Evolutionary conservation across 306 rosid species (phyloP).

Genomic region (Elaeagnus macrophylla): DNA sequence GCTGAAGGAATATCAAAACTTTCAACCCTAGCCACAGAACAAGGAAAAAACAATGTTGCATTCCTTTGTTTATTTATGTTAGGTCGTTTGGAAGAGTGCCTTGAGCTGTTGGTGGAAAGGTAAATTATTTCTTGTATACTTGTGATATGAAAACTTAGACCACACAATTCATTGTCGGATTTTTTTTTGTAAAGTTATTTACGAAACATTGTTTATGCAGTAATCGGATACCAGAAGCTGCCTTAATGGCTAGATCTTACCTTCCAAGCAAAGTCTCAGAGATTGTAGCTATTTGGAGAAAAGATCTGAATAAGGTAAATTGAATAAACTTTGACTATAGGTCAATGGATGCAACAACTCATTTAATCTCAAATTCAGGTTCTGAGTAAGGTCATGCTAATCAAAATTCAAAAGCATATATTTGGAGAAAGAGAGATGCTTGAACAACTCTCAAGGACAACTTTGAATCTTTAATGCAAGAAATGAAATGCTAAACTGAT

Average conservation of each 20-base stretch:
- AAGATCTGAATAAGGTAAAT: slow-evolving; percentile 80
- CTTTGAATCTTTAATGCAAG: no score
- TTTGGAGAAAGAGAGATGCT: no score
- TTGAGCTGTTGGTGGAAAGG: slow-evolving; percentile 91
- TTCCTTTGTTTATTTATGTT: slow-evolving; percentile 88
- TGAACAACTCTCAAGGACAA: no score
- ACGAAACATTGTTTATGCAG: slow-evolving; percentile 38
- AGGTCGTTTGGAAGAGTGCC: slow-evolving; percentile 98
- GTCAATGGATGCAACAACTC: no score
- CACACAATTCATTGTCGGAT: slow-evolving; percentile 3
- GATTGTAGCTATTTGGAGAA: slow-evolving; percentile 94
- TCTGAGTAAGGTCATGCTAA: no score
- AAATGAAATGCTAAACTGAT: no score
- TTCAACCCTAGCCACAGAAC: slow-evolving; percentile 87
- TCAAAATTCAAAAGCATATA: no score
- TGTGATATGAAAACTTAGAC: not conserved
- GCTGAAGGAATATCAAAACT: slow-evolving; percentile 83
- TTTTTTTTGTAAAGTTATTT: not conserved
- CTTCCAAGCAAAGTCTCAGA: slow-evolving; percentile 98
- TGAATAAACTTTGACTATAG: no score
- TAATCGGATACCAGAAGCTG: slow-evolving; percentile 99
- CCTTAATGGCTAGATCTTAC: slow-evolving; percentile 97
- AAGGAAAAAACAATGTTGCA: slow-evolving; percentile 98
- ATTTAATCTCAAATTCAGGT: no score
- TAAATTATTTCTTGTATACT: slow-evolving; percentile 25